These are phyloP conservation scores for Fusarium sp. DNA, from an alignment of 2,329 filamentous ascomycete genomes.

Conservation along the genomic window DNA sequence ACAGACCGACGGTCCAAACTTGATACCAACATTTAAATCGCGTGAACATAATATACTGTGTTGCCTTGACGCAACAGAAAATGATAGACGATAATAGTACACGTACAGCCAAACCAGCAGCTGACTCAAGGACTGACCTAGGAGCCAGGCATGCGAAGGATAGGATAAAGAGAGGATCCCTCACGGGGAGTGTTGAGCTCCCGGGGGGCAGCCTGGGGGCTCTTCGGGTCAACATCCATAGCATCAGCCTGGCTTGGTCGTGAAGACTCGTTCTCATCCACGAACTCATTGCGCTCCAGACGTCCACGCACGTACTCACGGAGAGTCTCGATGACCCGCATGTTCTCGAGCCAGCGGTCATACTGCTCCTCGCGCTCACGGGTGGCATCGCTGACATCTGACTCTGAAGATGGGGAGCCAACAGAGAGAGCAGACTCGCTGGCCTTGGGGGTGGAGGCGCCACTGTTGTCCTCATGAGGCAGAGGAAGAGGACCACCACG, in stretches of 20 bases:
- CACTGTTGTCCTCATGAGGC: constrained; percentile 55
- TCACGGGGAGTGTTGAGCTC: constrained; percentile 48
- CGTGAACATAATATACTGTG: constrained; percentile 8
- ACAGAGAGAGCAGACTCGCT: constrained; percentile 60
- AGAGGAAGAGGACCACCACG: constrained; percentile 60
- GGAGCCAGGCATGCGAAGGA: constrained; percentile 56
- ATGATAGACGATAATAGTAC: constrained; percentile 38
- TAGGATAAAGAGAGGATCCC: constrained; percentile 57
- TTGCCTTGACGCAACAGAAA: constrained; percentile 8
- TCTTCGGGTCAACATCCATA: constrained; percentile 57
- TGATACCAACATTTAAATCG: constrained; percentile 7
- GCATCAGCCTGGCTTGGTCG: constrained; percentile 47
- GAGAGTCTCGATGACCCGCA: constrained; percentile 73
- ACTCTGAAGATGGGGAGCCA: constrained; percentile 68
- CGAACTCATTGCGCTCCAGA: constrained; percentile 69
- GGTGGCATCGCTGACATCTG: constrained; percentile 64
- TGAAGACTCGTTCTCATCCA: constrained; percentile 47
- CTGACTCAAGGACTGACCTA: constrained; percentile 32
- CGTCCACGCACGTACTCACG: constrained; percentile 69
- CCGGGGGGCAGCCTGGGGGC: constrained; percentile 46
- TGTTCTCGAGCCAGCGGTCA: constrained; percentile 75
- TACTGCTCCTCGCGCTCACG: constrained; percentile 73
- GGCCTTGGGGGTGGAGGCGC: constrained; percentile 60
- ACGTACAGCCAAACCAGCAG: constrained; percentile 40
- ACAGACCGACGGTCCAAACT: constrained; percentile 12